Conservation (phyloP, 345 rosid species). For the Cardamine chenopodiifolia region DNA sequence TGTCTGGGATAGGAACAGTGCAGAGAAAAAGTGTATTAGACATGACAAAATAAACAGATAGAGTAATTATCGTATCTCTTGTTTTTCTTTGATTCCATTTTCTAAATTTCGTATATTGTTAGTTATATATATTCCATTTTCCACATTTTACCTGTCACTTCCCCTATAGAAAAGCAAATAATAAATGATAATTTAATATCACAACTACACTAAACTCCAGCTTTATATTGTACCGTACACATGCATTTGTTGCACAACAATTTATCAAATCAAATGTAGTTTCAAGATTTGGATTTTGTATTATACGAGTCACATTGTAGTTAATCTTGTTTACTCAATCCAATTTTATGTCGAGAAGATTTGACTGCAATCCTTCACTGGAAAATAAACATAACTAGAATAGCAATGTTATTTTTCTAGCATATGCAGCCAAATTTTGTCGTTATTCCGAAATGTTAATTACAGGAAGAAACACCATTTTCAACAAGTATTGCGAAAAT, state of each 20-base stretch:
- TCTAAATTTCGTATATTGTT: neutral
- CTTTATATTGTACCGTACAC: neutral
- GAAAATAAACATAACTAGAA: too few species aligned
- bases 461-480: too few species aligned
- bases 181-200: neutral
- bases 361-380: neutral
- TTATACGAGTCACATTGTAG: neutral
- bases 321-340: neutral
- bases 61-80: conserved; percentile 3
- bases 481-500: too few species aligned
- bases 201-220: neutral
- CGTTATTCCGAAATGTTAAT: too few species aligned
- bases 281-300: neutral
- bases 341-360: neutral
- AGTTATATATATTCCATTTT: neutral
- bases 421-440: neutral
- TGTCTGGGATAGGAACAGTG: conserved; percentile 38
- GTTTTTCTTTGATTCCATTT: neutral
- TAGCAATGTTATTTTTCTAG: neutral
- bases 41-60: neutral
- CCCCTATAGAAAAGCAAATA: neutral
- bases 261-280: neutral
- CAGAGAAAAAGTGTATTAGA: conserved; percentile 29
- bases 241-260: neutral
- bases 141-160: neutral